These are phyloP conservation scores for Skeletonema grethae DNA, from an alignment of 108 stramenopile species.

Conservation along the genomic window DNA sequence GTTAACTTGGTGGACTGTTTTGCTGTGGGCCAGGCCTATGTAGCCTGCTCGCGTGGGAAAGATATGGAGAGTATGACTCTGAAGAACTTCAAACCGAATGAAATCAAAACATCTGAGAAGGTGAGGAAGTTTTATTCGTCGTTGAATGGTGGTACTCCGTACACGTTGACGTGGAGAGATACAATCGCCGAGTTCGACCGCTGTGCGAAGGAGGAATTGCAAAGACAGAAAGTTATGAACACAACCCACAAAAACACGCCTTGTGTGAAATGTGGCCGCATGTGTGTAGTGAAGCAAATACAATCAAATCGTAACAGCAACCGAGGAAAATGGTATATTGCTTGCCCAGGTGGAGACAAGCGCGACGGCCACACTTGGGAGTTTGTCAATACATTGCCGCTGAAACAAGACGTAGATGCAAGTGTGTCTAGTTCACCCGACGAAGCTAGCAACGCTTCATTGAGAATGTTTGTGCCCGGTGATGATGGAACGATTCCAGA, in stretches of 20 bases:
- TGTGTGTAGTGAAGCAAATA: slow-evolving; percentile 14
- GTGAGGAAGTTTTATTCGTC: slow-evolving; percentile 37
- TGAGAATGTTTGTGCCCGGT: slow-evolving; percentile 15
- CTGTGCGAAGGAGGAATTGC: slow-evolving; percentile 9
- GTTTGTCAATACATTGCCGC: slow-evolving; percentile 13
- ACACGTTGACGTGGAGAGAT: slow-evolving; percentile 31
- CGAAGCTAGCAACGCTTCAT: not conserved
- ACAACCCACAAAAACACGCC: slow-evolving; percentile 1
- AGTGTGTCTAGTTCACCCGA: not conserved
- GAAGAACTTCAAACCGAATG: slow-evolving; percentile 24
- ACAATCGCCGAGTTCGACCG: slow-evolving; percentile 35
- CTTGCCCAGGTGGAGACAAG: slow-evolving; percentile 9
- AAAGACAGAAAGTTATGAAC: slow-evolving; percentile 21
- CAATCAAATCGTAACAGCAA: slow-evolving; percentile 25
- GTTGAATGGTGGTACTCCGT: slow-evolving; percentile 13
- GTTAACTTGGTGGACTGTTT: slow-evolving; percentile 69
- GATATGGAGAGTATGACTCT: slow-evolving; percentile 46
- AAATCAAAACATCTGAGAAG: slow-evolving; percentile 43
- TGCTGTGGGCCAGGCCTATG: slow-evolving; percentile 85
- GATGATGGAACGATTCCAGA: slow-evolving; percentile 12
- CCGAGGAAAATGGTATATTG: slow-evolving; percentile 30
- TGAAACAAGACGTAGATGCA: not conserved
- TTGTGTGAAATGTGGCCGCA: slow-evolving; percentile 20
- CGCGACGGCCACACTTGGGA: slow-evolving; percentile 17
- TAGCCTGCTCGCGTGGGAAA: slow-evolving; percentile 77